Conservation (phyloP, 805 yeast genomes). For the Kluyveromyces wickerhamii region DNA sequence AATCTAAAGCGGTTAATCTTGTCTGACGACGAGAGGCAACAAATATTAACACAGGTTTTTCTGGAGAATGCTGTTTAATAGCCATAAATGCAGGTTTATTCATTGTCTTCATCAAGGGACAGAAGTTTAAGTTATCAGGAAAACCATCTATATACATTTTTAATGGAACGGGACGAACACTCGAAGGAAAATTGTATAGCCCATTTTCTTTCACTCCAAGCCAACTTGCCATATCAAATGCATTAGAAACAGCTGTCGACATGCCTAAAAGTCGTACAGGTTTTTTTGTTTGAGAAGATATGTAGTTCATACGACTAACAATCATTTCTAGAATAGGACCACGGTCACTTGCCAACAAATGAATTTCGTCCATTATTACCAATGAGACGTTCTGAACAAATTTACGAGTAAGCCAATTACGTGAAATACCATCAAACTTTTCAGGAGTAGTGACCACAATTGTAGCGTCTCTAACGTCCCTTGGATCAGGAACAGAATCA, state of each 20-base stretch:
- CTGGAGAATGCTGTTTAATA: slow-evolving; percentile 86
- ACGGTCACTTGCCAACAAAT: slow-evolving; percentile 91
- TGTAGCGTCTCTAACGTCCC: slow-evolving; percentile 76
- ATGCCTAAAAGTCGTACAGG: slow-evolving; percentile 84
- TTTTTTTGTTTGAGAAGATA: slow-evolving; percentile 64
- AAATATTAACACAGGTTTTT: slow-evolving; percentile 88
- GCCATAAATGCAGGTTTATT: slow-evolving; percentile 82
- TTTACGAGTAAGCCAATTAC: slow-evolving; percentile 82
- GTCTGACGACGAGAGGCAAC: slow-evolving; percentile 96
- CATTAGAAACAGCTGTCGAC: slow-evolving; percentile 91
- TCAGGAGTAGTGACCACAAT: slow-evolving; percentile 92
- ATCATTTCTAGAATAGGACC: slow-evolving; percentile 95
- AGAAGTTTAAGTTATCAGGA: slow-evolving; percentile 68
- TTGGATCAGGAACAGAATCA: slow-evolving; percentile 82
- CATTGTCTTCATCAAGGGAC: slow-evolving; percentile 64
- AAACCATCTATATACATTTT: slow-evolving; percentile 86
- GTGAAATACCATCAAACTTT: slow-evolving; percentile 94
- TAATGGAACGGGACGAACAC: slow-evolving; percentile 90
- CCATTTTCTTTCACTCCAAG: slow-evolving; percentile 83
- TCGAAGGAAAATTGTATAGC: slow-evolving; percentile 87
- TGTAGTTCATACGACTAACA: slow-evolving; percentile 73
- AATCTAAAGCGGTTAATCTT: slow-evolving; percentile 67
- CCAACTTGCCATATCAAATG: slow-evolving; percentile 89
- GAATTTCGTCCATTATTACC: slow-evolving; percentile 93
- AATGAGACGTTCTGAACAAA: slow-evolving; percentile 76